Percentiles rank a stretch among this genome's conserved stretches.
These are phyloP conservation scores for Plectranthus barbatus DNA, from an alignment of 257 asterid species.

Conservation along the genomic window DNA sequence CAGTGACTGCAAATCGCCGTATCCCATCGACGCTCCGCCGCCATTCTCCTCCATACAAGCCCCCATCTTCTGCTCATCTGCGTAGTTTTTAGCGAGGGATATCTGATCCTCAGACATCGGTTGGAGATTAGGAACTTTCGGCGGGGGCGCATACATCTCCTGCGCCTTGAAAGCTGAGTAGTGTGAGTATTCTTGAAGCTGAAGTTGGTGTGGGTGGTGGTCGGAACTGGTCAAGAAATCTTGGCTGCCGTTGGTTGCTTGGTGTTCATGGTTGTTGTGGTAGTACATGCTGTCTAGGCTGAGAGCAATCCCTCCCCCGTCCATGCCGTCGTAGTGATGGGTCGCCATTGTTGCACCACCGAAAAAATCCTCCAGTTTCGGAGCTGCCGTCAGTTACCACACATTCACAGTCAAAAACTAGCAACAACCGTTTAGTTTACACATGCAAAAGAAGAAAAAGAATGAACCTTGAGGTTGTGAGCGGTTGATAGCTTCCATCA, in stretches of 20 bases:
- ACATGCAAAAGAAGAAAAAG: not conserved
- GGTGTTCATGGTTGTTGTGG: conserved; percentile 30
- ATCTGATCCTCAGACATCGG: conserved; percentile 21
- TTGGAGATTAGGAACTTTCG: conserved; percentile 30
- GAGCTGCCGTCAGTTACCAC: conserved; percentile 37
- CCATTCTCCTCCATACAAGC: conserved; percentile 9
- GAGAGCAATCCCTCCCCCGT: conserved; percentile 55
- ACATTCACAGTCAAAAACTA: conserved; percentile 25
- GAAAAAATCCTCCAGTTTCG: conserved; percentile 82
- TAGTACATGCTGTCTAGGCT: conserved; percentile 79
- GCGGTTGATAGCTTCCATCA: conserved; percentile 72
- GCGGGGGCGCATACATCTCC: conserved; percentile 27
- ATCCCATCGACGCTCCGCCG: conserved; percentile 34
- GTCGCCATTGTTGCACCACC: conserved; percentile 64
- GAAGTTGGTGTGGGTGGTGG: too few species aligned
- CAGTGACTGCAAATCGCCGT: conserved; percentile 68
- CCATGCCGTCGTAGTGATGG: conserved; percentile 58
- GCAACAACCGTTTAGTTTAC: not conserved
- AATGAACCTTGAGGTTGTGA: conserved; percentile 64
- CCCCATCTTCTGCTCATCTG: conserved; percentile 18
- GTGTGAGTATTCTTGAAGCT: conserved; percentile 35
- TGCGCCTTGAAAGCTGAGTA: conserved; percentile 34
- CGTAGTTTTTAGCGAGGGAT: conserved; percentile 38
- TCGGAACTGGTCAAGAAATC: conserved; percentile 36
- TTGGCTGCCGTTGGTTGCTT: conserved; percentile 25